Evolutionary conservation across 305 asterid species (phyloP), one percentile per base, ranked within the genome.

Genomic region (Solanum chacoense): DNA sequence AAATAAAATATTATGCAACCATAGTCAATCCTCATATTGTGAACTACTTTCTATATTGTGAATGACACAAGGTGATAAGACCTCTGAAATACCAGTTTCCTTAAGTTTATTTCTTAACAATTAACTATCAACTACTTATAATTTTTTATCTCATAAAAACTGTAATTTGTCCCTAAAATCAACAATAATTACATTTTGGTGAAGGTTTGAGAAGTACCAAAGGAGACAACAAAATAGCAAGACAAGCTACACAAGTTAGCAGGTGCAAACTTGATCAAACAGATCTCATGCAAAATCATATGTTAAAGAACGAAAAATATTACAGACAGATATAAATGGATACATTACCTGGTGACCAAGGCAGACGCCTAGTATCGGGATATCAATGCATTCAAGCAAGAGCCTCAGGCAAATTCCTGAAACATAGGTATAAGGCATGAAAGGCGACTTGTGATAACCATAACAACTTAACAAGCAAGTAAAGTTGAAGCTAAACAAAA

Each of bases 361-460:
- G 93, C 99, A 97, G 89, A 97, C 96, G n/a, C 99, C 99, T 92
- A 96, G 94, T 89, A 97, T 94, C 32, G 99, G 99, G 91, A 97
- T 96, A 91, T 95, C 99, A 85, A 89, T 89, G 92, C 99, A 96
- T 91, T 97, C 98, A 50, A 89, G 94, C 93, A 97, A 94, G 93
- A 97, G 92, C 92, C 97, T 94, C 81, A 92, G 94, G 93, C 99
- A 96, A 91, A 97, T 94, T 90, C 99, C 99, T 97, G 94, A 90
- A 88, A 92, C 83, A 67, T 85, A 87, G 85, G 88, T 37, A 87
- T 86, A 74, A 55, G 87, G 84, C 63, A 75, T 84, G 87, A 73
- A 29, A 87, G 26, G 45, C 76, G 13, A 88, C 78, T 59, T 42
- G 50, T 20, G 38, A 86, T 59, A 90, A 85, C n/a, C 36, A 85